Conservation (phyloP, 164 flowering plant species). For the Euptelea pleiosperma region DNA sequence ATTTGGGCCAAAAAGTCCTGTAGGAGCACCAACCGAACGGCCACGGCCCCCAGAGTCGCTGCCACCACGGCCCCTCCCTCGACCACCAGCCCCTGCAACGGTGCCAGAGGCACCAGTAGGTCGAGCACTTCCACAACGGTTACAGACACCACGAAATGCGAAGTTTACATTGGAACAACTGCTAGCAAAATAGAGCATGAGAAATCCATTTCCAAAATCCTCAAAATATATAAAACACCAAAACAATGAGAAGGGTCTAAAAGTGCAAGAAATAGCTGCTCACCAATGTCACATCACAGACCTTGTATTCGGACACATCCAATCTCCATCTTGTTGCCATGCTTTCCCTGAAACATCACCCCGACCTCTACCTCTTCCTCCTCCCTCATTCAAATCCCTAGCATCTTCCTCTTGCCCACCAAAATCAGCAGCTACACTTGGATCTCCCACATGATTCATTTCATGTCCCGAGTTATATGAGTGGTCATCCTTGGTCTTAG, state of each 20-base stretch:
- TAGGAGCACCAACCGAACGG: slow-evolving; percentile 53
- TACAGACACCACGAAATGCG: slow-evolving; percentile 97
- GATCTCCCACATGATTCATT: slow-evolving; percentile 30
- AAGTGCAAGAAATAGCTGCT: slow-evolving; percentile 87
- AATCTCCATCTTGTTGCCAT: slow-evolving; percentile 99
- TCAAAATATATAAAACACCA: not conserved
- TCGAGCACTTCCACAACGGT: slow-evolving; percentile 96
- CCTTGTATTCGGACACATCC: slow-evolving; percentile 99
- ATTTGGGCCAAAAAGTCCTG: slow-evolving; percentile 98
- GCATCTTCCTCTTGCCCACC: slow-evolving; percentile 45
- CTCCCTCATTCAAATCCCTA: slow-evolving; percentile 48
- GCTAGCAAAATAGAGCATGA: slow-evolving; percentile 32
- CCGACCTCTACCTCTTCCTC: slow-evolving; percentile 70
- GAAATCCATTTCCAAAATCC: slow-evolving; percentile 15
- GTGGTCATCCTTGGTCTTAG: slow-evolving; percentile 65
- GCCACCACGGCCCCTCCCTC: slow-evolving; percentile 83
- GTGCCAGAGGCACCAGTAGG: slow-evolving; percentile 78
- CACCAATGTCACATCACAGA: slow-evolving; percentile 99
- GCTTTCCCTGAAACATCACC: slow-evolving; percentile 74
- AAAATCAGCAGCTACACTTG: slow-evolving; percentile 31
- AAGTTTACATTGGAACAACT: slow-evolving; percentile 97
- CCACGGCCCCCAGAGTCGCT: slow-evolving; percentile 48
- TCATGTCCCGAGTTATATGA: slow-evolving; percentile 27
- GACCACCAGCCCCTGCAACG: slow-evolving; percentile 63
- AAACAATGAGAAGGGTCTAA: not conserved